Base-by-base conservation (phyloP, 768 basidiomycete species). In the Suillus brevipes region DNA sequence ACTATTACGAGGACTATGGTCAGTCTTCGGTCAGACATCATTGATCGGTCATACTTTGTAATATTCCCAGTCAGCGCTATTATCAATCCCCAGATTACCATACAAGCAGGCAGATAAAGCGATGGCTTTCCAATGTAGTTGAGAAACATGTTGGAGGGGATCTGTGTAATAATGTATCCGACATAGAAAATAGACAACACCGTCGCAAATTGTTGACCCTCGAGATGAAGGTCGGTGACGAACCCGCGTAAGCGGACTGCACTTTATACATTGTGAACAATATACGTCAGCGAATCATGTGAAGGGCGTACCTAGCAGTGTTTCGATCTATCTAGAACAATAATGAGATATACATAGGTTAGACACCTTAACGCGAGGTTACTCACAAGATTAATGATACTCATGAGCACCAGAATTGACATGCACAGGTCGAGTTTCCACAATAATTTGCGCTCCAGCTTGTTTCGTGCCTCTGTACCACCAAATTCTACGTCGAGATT, bases 51-150 rank as follows among this genome's bases (percentile, higher is more conserved):
- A 3, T 60, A 75, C 75, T 78, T 75, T 60, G 66, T 77, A 23
- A 72, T 72, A n/a, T 77, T 60, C 2, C 73, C 74, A 36, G 84
- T 88, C 63, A 85, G 68, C 45, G 80, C 73, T 16, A 86, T 87
- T n/a, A 87, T 82, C 37, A 77, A 76, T 3, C 90, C 92, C 90
- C 90, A 92, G 36, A 90, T 68, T 12, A 86, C 79, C 89, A 91
- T 91, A 68, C 85, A 88, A 36, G 34, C 34, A 8, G 34, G 34
- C 34, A 36, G 34, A 36, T 36, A 36, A 36, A 36, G 34, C 34
- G 89, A 90, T 2, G 90, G 90, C 70, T 83, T 77, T 50, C 87
- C 89, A 20, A 89, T 84, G 71, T 84, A 81, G 68, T 88, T 87
- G 57, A 90, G 76, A 67, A 89, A 84, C 83, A 90, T 87, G 71